Base-by-base conservation (phyloP, 2,329 filamentous ascomycete genomes). In the Phoma herbarum region DNA sequence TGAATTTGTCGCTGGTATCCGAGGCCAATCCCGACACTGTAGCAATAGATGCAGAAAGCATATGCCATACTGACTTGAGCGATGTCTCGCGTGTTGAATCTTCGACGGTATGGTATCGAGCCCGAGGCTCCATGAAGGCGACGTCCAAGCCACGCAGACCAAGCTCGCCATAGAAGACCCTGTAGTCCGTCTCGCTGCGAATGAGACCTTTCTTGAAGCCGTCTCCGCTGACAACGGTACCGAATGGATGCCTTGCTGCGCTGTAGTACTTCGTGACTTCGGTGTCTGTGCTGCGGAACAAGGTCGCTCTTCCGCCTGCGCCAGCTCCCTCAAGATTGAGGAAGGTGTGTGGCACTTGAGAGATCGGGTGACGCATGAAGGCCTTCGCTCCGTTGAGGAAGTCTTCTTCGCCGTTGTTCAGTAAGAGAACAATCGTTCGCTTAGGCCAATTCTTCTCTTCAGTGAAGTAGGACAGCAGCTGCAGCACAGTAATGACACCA, bases 391-490 rank as follows among this genome's bases (percentile, higher is more conserved):
- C 95, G 64, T 96, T 91, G 11, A 98, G 81, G 33, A 88, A 95
- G 70, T 98, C 94, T 75, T 99, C 95, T 73, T 99, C 95, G 33
- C 91, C 94, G 71, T 98, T 97, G 82, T 99, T 99, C 73, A 98
- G 85, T 26, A 98, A 83, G 10, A 92, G 84, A 14, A 98, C 86
- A 42, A 99, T 84, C 2, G 93, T 94, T 66, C 89, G 87, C 70
- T 87, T 89, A 2, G 93, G 93, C 71, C 87, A 87, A 63, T 91
- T 87, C 0, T 85, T 79, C 2, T 84, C 84, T 20, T 75, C 70
- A 1, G 92, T 93, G 74, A 96, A 97, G 77, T 97, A 92, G 62
- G 89, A 91, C 61, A 98, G 84, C 47, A 98, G 81, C 75, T 97
- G 93, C 46, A 98, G 83, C 41, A 94, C 82, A 0, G 90, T 90